These are phyloP conservation scores for Puccinia novopanici DNA, from an alignment of 1,284 basidiomycete genomes.

Conservation along the genomic window DNA sequence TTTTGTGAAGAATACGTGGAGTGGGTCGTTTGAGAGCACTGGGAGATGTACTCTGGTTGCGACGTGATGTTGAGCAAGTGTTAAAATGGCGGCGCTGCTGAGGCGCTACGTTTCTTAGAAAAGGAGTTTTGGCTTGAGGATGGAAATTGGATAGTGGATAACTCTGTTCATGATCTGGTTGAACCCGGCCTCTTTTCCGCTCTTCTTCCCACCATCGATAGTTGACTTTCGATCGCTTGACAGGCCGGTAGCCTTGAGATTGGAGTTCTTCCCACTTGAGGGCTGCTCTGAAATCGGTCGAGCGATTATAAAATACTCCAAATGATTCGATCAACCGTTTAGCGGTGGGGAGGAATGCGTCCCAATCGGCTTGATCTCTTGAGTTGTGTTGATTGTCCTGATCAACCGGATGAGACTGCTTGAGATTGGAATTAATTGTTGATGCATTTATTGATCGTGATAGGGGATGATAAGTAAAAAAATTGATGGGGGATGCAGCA, in stretches of 20 bases:
- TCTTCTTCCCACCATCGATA: constrained; percentile 50
- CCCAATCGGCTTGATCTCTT: constrained; percentile 33
- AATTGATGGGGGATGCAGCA: constrained; percentile 6
- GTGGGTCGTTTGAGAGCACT: background rate
- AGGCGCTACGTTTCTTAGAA: background rate
- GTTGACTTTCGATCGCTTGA: constrained; percentile 34
- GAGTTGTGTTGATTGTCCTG: background rate
- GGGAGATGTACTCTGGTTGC: constrained; percentile 2
- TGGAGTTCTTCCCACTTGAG: constrained; percentile 35
- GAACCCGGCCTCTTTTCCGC: constrained; percentile 40
- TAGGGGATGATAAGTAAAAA: background rate
- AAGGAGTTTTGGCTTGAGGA: background rate
- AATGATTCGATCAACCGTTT: constrained; percentile 27
- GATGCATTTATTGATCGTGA: constrained; percentile 14
- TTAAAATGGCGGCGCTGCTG: background rate
- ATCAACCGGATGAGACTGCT: background rate
- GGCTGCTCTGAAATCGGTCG: constrained; percentile 28
- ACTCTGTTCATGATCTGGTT: constrained; percentile 45
- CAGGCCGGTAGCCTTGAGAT: constrained; percentile 47
- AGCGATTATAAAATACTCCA: constrained; percentile 43
- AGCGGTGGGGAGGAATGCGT: constrained; percentile 26
- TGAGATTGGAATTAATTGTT: background rate
- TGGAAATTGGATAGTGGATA: constrained; percentile 18
- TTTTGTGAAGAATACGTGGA: constrained; percentile 35
- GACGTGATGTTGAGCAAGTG: background rate